Percentiles rank a stretch among this genome's conserved stretches.
Evolutionary conservation across 2,329 filamentous ascomycete genomes (phyloP).

Genomic region (Pleoardoris graminearum): DNA sequence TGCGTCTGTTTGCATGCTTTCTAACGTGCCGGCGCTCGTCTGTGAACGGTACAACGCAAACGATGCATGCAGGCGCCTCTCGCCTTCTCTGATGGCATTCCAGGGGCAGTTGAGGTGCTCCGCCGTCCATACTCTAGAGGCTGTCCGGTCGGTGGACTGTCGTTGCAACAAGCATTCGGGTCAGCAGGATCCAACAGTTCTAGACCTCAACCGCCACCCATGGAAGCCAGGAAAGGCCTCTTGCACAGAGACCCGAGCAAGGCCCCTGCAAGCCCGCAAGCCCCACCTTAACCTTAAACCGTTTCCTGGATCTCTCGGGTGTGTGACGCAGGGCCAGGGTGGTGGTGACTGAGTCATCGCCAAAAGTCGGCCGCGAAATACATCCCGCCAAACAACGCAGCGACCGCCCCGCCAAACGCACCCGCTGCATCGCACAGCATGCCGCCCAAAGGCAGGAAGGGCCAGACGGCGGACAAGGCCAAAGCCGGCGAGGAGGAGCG

Average conservation of each 20-base stretch:
- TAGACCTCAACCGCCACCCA: constrained; percentile 30
- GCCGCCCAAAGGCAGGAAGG: constrained; percentile 55
- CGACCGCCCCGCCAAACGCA: constrained; percentile 14
- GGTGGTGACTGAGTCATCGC: constrained; percentile 17
- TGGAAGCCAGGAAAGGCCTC: constrained; percentile 23
- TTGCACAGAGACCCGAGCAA: constrained; percentile 15
- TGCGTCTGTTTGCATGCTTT: constrained; percentile 1
- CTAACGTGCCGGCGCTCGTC: background rate
- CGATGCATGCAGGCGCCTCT: no score
- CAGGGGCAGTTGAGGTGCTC: no score
- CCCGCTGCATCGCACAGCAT: constrained; percentile 36
- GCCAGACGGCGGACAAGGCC: constrained; percentile 39
- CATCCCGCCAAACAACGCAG: constrained; percentile 14
- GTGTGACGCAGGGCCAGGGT: constrained; percentile 23
- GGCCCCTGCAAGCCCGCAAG: constrained; percentile 27
- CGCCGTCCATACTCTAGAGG: background rate
- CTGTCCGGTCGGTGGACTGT: constrained; percentile 18
- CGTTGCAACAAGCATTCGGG: constrained; percentile 43
- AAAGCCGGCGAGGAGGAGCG: constrained; percentile 59
- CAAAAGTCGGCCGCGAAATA: constrained; percentile 6
- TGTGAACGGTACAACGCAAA: background rate
- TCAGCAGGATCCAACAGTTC: constrained; percentile 18
- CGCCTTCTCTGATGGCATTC: no score
- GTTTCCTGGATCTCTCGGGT: constrained; percentile 12
- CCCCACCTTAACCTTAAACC: constrained; percentile 23